Conservation (phyloP, 208 protist genomes). For the Herpetomonas muscarum region DNA sequence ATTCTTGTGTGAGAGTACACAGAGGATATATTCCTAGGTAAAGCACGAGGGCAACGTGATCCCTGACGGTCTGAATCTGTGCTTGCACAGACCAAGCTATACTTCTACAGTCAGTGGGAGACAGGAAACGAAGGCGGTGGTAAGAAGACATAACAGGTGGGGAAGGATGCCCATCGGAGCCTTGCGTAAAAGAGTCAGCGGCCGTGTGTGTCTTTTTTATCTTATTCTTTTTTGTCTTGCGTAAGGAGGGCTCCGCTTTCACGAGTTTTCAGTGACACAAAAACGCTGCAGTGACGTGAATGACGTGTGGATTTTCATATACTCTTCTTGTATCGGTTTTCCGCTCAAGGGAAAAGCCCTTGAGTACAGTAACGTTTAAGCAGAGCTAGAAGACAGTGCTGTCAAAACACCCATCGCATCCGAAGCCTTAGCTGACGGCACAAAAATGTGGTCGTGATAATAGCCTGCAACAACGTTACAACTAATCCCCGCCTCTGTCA, state of each 20-base stretch:
- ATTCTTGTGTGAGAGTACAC: conserved; percentile 6
- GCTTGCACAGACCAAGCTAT: no score
- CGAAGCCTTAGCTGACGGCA: conserved; percentile 10
- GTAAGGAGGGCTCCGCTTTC: no score
- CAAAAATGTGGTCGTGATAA: conserved; percentile 50
- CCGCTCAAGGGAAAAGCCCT: no score
- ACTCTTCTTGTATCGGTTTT: conserved; percentile 2
- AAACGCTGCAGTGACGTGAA: no score
- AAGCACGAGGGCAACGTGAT: no score
- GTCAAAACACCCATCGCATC: conserved; percentile 11
- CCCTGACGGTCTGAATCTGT: no score
- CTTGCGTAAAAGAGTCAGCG: neutral
- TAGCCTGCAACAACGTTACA: conserved; percentile 47
- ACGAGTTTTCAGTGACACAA: no score
- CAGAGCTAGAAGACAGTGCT: neutral
- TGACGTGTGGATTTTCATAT: conserved; percentile 7
- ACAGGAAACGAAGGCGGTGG: neutral
- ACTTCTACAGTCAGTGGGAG: conserved; percentile 1
- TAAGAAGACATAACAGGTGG: neutral
- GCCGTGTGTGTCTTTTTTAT: neutral
- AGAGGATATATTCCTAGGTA: no score
- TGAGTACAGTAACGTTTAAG: neutral
- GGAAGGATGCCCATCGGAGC: neutral
- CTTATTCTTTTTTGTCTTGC: neutral
- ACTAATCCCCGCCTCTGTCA: conserved; percentile 35